A percentile compares a stretch with the other conserved stretches of the same genome.
Conservation (phyloP, 140 eudicot species). For the Senecio squalidus region DNA sequence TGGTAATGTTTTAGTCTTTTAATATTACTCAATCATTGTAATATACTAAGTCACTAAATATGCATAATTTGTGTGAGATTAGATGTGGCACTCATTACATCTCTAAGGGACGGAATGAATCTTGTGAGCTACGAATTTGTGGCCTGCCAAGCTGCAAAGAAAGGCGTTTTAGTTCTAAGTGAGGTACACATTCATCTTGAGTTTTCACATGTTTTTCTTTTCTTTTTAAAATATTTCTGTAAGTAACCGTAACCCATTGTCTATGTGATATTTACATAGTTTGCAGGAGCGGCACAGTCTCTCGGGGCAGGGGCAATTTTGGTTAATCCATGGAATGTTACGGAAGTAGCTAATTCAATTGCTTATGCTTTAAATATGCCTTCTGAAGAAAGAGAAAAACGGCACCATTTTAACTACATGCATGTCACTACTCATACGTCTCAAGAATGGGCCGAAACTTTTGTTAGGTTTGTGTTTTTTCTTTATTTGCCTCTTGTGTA, state of each 20-base stretch:
- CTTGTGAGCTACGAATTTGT: conserved; percentile 93
- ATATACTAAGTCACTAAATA: not conserved
- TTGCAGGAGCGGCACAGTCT: conserved; percentile 95
- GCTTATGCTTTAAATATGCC: conserved; percentile 79
- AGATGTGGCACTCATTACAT: conserved; percentile 89
- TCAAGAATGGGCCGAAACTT: conserved; percentile 95
- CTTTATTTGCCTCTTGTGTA: not conserved
- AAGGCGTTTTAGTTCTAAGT: conserved; percentile 80
- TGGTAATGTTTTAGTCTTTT: conserved; percentile 32
- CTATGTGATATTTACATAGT: conserved; percentile 29
- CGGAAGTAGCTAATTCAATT: conserved; percentile 80
- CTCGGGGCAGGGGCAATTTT: conserved; percentile 88
- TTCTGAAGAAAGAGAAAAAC: conserved; percentile 77
- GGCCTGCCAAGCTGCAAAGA: conserved; percentile 91
- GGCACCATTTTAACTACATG: conserved; percentile 68
- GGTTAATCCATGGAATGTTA: conserved; percentile 83
- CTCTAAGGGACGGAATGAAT: conserved; percentile 91
- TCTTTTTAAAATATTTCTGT: not conserved
- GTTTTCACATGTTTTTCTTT: not conserved
- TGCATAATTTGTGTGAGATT: not conserved
- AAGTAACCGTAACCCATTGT: conserved; percentile 10
- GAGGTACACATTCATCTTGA: conserved; percentile 47
- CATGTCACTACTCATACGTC: conserved; percentile 86
- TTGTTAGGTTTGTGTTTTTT: conserved; percentile 47
- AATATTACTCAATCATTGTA: not conserved